Percentiles rank a stretch among this genome's conserved stretches.
phyloP scores from a whole-genome alignment of 257 asterid genomes.

The Lavandula angustifolia region DNA sequence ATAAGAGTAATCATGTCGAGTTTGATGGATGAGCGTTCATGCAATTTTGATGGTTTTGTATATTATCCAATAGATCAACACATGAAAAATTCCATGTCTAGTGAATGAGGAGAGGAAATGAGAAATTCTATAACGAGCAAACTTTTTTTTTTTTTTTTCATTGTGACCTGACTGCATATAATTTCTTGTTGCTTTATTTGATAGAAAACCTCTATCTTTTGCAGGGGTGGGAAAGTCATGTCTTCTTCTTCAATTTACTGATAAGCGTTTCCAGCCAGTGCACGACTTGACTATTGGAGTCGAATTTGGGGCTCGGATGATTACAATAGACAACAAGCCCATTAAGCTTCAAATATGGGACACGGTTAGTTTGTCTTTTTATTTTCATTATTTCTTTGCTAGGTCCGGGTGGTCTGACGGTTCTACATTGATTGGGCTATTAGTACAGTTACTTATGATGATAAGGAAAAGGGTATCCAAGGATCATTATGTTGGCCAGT shows the following conservation, averaged over 20 bases:
- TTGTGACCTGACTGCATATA: no score
- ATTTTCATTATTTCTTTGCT: not conserved
- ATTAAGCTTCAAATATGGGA: constrained; percentile 86
- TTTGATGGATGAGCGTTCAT: no score
- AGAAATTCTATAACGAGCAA: no score
- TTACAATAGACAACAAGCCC: constrained; percentile 69
- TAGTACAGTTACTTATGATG: constrained; percentile 10
- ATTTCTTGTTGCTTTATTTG: no score
- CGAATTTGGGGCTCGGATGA: constrained; percentile 75
- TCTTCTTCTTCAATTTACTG: constrained; percentile 76
- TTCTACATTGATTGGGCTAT: not conserved
- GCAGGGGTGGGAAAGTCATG: constrained; percentile 92
- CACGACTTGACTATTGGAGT: constrained; percentile 84
- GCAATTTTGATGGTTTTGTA: no score
- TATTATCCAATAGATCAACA: no score
- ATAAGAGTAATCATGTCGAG: no score
- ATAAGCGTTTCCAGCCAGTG: constrained; percentile 80
- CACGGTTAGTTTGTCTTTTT: constrained; percentile 45
- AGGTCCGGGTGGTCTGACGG: not conserved
- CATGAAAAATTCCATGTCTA: no score
- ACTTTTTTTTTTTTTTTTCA: no score
- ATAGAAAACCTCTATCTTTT: not conserved
- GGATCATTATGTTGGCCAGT: no score
- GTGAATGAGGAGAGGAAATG: no score
- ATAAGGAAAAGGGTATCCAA: not conserved